Conservation (phyloP, 208 protist species). For the Crithidia sp. region DNA sequence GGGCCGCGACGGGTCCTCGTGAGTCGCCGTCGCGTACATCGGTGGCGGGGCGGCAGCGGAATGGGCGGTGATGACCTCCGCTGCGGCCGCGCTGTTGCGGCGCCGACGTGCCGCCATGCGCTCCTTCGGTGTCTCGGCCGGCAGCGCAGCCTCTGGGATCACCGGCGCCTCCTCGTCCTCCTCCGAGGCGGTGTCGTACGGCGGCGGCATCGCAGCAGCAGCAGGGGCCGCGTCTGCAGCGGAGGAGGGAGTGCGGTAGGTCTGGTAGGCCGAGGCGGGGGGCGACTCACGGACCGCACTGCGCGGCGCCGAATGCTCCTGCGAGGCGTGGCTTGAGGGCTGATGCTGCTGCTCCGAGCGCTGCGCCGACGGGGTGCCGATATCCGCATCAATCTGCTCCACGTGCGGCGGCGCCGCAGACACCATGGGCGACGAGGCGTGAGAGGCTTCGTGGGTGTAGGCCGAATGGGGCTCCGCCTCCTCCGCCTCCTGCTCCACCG, state of each 20-base stretch:
- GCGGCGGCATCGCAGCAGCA: neutral
- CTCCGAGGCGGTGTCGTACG: conserved; percentile 3
- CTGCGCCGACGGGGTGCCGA: conserved; percentile 6
- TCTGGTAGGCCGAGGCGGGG: neutral
- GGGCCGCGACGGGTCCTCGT: neutral
- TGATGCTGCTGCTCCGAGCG: neutral
- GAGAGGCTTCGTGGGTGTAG: too few species aligned
- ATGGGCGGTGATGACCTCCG: neutral
- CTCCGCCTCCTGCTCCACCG: conserved; percentile 4
- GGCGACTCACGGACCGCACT: neutral
- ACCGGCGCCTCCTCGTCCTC: conserved; percentile 1
- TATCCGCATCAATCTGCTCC: conserved; percentile 17
- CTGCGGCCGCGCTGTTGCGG: neutral
- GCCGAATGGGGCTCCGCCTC: neutral
- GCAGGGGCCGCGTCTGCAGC: too few species aligned
- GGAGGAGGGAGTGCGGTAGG: neutral
- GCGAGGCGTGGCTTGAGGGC: neutral
- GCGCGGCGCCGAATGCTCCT: conserved; percentile 6
- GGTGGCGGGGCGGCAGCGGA: neutral
- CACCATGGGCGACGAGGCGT: neutral
- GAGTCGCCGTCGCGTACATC: neutral
- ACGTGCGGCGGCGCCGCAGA: neutral
- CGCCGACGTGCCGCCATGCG: conserved; percentile 20
- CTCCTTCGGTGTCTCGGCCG: conserved; percentile 17
- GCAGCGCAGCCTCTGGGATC: neutral